Evolutionary conservation across 1,139 yeast genomes (phyloP), one percentile per base, ranked within the genome.

Genomic region (Casaregolazyma lundiana): DNA sequence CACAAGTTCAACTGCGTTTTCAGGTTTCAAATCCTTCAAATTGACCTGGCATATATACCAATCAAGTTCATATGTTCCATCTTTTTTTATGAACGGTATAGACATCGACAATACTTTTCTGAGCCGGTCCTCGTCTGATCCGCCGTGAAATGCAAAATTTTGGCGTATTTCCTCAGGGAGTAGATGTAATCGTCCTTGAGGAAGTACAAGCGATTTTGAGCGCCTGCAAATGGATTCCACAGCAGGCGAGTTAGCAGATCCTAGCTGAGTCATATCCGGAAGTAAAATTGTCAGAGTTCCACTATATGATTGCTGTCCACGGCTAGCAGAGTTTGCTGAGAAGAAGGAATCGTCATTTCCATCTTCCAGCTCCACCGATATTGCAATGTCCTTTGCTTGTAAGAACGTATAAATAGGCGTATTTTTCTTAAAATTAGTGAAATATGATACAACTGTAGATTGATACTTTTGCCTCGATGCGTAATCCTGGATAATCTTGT

Each of bases 371-470:
- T 32, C 45, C 11, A 55, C 15, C 1, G 58, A 53, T 16, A 55
- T 39, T 20, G 53, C 59, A 17, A 56, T 34, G 34, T 56, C 57
- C 2, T 34, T 29, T 17, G 45, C 38, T 15, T 42, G 41, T 5
- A 20, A 15, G 16, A 39, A 39, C 6, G 45, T 15, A 34, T 37
- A 37, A 8, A 41, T n/a, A 9, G 7, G 26, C 35, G 9, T 7
- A 21, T 16, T 11, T 11, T 38, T 11, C 8, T 26, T 21, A 21
- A 18, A 19, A 19, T 35, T 19, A 2, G 24, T 6, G 18, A 20
- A 13, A 4, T 6, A 26, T 34, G 26, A 7, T 13, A 29, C 16
- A n/a, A 11, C 13, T 1, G 36, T 4, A 13, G 41, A 13, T 13
- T 32, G 17, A 7, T 9, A 9, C 5, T 32, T 17, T 17, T 6